These are phyloP conservation scores for Silybum marianum DNA, from an alignment of 129 eudicot species.

Conservation along the genomic window DNA sequence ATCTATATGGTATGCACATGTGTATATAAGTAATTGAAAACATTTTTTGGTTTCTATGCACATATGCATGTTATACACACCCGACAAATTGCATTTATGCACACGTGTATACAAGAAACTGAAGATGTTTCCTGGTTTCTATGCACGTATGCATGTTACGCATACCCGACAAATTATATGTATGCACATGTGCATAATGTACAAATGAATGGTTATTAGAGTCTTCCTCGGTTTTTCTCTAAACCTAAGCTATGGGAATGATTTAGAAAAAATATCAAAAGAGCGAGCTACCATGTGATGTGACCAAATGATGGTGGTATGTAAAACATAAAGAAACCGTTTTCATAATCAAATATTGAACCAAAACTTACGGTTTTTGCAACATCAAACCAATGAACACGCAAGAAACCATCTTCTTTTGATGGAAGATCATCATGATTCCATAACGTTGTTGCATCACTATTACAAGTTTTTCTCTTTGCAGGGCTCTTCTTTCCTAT, in stretches of 20 bases:
- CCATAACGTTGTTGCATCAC: constrained; percentile 55
- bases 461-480: constrained; percentile 44
- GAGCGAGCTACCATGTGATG: too few species aligned
- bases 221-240: background rate
- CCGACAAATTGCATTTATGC: too few species aligned
- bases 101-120: background rate
- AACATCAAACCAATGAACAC: constrained; percentile 85
- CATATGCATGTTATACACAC: too few species aligned
- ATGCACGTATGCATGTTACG: too few species aligned
- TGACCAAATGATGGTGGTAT: background rate
- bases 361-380: constrained; percentile 79
- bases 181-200: background rate
- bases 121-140: background rate
- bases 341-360: constrained; percentile 13
- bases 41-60: too few species aligned
- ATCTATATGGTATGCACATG: background rate
- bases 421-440: constrained; percentile 92
- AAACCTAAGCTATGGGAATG: background rate
- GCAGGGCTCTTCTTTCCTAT: constrained; percentile 60
- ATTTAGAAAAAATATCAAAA: background rate
- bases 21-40: too few species aligned
- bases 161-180: background rate
- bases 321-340: background rate
- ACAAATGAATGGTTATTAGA: background rate
- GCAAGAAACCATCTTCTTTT: constrained; percentile 85